Percentiles rank a stretch among this genome's conserved stretches.
Conservation (phyloP, 2,329 filamentous ascomycete genomes). For the Penicillium sp. region DNA sequence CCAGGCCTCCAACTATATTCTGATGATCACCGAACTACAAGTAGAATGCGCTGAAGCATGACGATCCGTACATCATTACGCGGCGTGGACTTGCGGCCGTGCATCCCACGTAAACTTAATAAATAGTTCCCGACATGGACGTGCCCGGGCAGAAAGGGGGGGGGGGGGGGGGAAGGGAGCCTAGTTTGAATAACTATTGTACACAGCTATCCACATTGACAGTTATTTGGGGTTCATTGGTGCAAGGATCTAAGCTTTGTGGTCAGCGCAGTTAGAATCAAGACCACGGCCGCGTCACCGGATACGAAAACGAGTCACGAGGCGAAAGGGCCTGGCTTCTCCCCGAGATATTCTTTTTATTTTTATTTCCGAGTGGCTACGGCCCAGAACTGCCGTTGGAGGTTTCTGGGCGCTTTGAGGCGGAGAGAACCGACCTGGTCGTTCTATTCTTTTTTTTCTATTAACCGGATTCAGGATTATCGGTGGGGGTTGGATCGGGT, state of each 20-base stretch:
- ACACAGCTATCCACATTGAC: background rate
- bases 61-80: background rate
- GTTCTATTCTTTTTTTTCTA: constrained; percentile 4
- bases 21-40: background rate
- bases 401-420: constrained; percentile 8
- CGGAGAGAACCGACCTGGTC: constrained; percentile 12
- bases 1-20: background rate
- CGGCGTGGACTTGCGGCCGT: background rate
- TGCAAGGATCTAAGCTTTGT: constrained; percentile 16
- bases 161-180: background rate
- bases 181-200: background rate
- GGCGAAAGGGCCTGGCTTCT: constrained; percentile 17
- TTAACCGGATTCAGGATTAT: constrained; percentile 3
- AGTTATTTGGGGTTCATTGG: background rate
- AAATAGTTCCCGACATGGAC: background rate
- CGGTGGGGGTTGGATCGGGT: constrained; percentile 2
- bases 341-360: background rate
- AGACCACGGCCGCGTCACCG: constrained; percentile 19
- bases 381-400: constrained; percentile 7
- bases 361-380: constrained; percentile 5
- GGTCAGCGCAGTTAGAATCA: constrained; percentile 16
- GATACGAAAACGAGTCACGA: constrained; percentile 26
- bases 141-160: background rate
- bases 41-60: background rate
- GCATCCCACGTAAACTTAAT: constrained; percentile 1